These are phyloP conservation scores for Aureobasidium sp. DNA, from an alignment of 2,329 filamentous ascomycete genomes.

Conservation along the genomic window DNA sequence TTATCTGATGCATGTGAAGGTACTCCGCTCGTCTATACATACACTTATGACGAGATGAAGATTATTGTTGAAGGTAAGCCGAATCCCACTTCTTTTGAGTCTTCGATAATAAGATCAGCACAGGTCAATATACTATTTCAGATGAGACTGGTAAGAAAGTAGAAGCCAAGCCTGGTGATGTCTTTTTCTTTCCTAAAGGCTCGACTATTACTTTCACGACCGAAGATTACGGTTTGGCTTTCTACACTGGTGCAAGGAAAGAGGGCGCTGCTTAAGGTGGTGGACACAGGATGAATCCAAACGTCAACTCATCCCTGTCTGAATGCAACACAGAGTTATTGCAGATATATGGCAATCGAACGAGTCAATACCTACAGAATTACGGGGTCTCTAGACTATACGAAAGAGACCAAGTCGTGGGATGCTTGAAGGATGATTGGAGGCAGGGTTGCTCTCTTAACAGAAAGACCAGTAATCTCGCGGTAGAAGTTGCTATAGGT, in stretches of 20 bases:
- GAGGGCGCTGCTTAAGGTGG: constrained; percentile 19
- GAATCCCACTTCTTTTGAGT: constrained; percentile 29
- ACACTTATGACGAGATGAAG: constrained; percentile 68
- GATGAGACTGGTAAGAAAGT: constrained; percentile 57
- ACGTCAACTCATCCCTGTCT: neutral
- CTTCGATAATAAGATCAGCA: neutral
- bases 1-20: constrained; percentile 26
- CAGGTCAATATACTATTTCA: constrained; percentile 36
- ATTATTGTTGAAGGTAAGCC: constrained; percentile 63
- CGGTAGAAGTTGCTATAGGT: too few relatives aligned
- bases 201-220: constrained; percentile 55
- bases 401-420: too few relatives aligned
- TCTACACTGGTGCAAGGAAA: constrained; percentile 25
- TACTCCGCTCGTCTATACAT: constrained; percentile 60
- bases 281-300: neutral
- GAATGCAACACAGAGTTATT: neutral
- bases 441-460: too few relatives aligned
- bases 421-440: too few relatives aligned
- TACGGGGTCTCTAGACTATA: too few relatives aligned
- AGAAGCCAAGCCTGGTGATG: constrained; percentile 54
- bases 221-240: constrained; percentile 26
- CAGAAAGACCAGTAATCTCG: too few relatives aligned
- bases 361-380: neutral
- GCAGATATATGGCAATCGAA: too few relatives aligned
- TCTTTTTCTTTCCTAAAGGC: constrained; percentile 63